Evolutionary conservation across 164 flowering plant genomes (phyloP), one percentile per base, ranked within the genome.

Genomic region (Chloranthus sessilifolius): DNA sequence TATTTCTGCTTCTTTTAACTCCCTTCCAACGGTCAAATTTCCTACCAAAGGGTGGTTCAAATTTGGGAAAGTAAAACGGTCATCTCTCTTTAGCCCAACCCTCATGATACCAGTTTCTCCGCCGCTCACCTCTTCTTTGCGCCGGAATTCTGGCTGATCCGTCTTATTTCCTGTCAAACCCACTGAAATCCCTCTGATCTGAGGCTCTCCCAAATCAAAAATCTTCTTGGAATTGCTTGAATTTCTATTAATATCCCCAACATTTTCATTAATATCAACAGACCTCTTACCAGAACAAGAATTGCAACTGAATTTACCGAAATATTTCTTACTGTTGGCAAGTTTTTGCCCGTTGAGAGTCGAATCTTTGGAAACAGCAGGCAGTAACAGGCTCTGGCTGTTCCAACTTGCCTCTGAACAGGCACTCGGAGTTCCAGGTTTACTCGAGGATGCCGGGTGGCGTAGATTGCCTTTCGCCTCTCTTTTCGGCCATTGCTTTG

Each of bases 351-450:
- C 3, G 47, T 15, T 39, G 25, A 15, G 47, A 26, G 54, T 34
- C 27, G 55, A 50, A n/a, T 64, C 63, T 49, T 54, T 69, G 2
- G 30, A 24, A 23, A 40, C 25, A 5, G 50, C 56, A 11, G 56
- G 70, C 27, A 90, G 42, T 20, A 90, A 47, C 4, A 73, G 75
- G 8, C 65, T 76, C 45, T 75, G 83, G 75, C 98, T 87, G 66
- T 90, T 81, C 74, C 67, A 73, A 52, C 98, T 87, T 2, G 78
- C 69, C 55, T 79, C 83, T 3, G 98, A 87, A 14, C 53, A 64
- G 43, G 55, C 35, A 58, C 91, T 81, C 2, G 75, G 76, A 31
- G 85, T 69, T 51, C 62, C 68, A 2, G 60, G 50, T 38, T 43
- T 64, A n/a, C n/a, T n/a, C n/a, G n/a, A n/a, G n/a, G n/a, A n/a